These are phyloP conservation scores for Peterozyma xylosa DNA, from an alignment of 805 yeast genomes.

Conservation along the genomic window DNA sequence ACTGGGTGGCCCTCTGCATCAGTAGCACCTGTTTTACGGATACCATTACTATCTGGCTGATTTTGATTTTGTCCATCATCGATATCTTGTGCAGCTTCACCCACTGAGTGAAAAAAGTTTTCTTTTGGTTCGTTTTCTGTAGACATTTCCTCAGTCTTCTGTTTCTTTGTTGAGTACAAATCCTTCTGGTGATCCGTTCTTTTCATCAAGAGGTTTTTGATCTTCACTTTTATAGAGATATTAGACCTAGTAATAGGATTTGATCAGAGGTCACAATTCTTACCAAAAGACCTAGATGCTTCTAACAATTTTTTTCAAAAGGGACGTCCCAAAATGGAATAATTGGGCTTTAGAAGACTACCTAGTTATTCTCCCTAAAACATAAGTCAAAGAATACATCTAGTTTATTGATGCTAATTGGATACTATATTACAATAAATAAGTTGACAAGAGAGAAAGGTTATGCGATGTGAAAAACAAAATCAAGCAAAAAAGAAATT, in stretches of 20 bases:
- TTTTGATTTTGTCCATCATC: conserved; percentile 18
- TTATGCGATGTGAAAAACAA: background rate
- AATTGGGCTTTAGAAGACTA: too few relatives aligned
- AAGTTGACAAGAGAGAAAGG: conserved; percentile 1
- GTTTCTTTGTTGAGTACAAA: conserved; percentile 16
- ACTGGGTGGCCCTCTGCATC: conserved; percentile 91
- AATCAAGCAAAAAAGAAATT: background rate
- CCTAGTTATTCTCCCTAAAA: too few relatives aligned
- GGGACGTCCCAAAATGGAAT: too few relatives aligned
- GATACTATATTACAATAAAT: background rate
- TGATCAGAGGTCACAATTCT: background rate
- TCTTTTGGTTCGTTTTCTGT: conserved; percentile 18
- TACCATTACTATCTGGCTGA: conserved; percentile 28
- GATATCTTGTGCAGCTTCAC: conserved; percentile 46
- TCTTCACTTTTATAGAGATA: background rate
- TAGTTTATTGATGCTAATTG: background rate
- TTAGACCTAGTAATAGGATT: background rate
- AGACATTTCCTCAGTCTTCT: conserved; percentile 16
- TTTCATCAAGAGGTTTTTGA: conserved; percentile 1
- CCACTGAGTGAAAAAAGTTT: conserved; percentile 50
- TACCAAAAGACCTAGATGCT: background rate
- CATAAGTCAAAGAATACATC: too few relatives aligned
- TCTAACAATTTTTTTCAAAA: too few relatives aligned
- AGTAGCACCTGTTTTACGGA: conserved; percentile 63
- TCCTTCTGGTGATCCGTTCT: background rate